Evolutionary conservation across 2,329 filamentous ascomycete species (phyloP), one percentile per base, ranked within the genome.

Genomic region (Pseudocercospora vitis): DNA sequence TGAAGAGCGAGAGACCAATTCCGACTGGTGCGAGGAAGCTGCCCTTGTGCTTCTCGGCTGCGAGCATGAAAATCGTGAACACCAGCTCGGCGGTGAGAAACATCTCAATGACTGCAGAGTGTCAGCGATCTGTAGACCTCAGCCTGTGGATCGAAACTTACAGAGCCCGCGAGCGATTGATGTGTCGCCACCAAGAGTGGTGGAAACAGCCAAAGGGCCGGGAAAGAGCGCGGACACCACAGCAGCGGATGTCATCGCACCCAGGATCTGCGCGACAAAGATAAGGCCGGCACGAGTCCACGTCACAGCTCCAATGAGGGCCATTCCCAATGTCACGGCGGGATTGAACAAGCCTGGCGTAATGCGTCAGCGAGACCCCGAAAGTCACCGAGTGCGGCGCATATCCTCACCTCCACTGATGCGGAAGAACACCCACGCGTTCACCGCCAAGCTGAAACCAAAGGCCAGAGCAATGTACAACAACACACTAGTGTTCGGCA

Each of bases 61-160:
- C 71, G 12, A 73, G 65, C 70, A 73, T 71, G 65, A 72, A 76
- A 55, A 79, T 79, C 46, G 73, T 74, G 58, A 79, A 76, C 55
- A 78, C 71, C 14, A 79, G 70, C 61, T 73, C 64, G n/a, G 74
- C 71, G 2, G 77, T 79, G 32, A 78, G 65, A 50, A 79, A 74
- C 74, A 77, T 77, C 57, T 79, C 76, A 50, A 79, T 78, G 66
- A 72, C 61, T 64, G 49, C 16, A 8, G 14, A 6, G 8, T 4
- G 33, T 63, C 23, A 63, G 57, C 47, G 4, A 14, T 12, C 11
- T n/a, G n/a, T n/a, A n/a, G n/a, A n/a, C n/a, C 11, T 3, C 12
- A 26, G 32, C 5, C 11, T 18, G 14, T 12, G 40, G 61, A 71
- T 7, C 9, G 11, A 16, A 28, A 55, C 60, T 50, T 50, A 64